Evolutionary conservation across 192 early-diverging fungal species (phyloP), one percentile per base, ranked within the genome.

Genomic region (Entrophospora sp.): DNA sequence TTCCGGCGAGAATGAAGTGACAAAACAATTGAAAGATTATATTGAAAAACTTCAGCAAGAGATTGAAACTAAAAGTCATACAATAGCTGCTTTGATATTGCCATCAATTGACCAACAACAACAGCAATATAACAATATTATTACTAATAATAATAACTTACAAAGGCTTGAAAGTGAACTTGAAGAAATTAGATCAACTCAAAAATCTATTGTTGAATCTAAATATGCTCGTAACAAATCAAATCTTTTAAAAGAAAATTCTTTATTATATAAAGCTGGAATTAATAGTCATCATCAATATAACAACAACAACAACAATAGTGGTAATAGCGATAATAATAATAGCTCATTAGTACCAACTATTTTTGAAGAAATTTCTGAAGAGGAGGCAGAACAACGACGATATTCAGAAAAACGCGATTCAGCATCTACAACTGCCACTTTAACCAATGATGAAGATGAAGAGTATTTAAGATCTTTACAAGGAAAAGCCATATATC

Each of bases 31-130:
- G 24, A 20, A 20, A n/a, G 0, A 32, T 16, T 28, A 57, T 16
- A 32, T 57, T 7, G 53, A 57, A 35, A 57, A 57, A 32, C 34
- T 57, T 7, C 53, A 57, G 25, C 14, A 14, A 30, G 24, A 31
- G 1, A 32, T 57, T 20, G 53, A 57, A 57, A 28, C 53, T 9
- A 57, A 57, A 20, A 57, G 53, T 32, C 53, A 57, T 3, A 57
- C 30, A 30, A 57, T 57, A 12, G 53, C 53, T 24, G 25, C 53
- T 9, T 4, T 57, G 25, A 30, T 57, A 28, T 14, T 57, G 0
- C 32, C 53, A 30, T 28, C 53, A 31, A 16, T 57, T 25, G 53
- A 57, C 9, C 27, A 35, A 30, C 53, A 57, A 32, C 13, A 57
- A n/a, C n/a, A 16, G 5, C 12, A n/a, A 57, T 57, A 16, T 28